phyloP scores from a whole-genome alignment of 768 basidiomycete species.

The Fomitopsis serialis region DNA sequence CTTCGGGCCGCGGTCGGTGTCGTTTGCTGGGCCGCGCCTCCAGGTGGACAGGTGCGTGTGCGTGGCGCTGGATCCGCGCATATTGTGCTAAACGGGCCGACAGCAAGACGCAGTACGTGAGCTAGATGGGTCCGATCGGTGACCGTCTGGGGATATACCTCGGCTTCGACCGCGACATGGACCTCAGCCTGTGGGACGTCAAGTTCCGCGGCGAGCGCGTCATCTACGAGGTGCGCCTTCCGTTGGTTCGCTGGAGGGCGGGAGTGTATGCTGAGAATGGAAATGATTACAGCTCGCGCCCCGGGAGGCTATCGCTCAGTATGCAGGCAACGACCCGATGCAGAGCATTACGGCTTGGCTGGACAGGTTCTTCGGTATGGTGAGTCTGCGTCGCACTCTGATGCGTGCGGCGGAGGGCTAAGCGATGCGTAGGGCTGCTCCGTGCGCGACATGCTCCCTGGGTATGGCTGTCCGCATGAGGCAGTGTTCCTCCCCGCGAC shows the following conservation, averaged over 20 bases:
- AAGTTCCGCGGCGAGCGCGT: conserved; percentile 53
- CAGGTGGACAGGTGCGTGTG: conserved; percentile 35
- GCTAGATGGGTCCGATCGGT: conserved; percentile 72
- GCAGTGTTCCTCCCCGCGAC: conserved; percentile 56
- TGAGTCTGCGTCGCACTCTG: background rate
- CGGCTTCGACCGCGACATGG: conserved; percentile 65
- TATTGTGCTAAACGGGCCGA: no score
- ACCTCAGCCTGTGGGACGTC: conserved; percentile 54
- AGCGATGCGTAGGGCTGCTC: conserved; percentile 29
- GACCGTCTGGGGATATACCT: conserved; percentile 56
- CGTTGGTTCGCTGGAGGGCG: no score
- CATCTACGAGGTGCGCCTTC: conserved; percentile 52
- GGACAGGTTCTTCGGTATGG: conserved; percentile 61
- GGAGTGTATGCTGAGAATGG: no score
- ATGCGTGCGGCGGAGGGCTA: background rate
- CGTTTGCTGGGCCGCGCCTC: conserved; percentile 55
- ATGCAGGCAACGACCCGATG: conserved; percentile 57
- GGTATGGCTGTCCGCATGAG: conserved; percentile 64
- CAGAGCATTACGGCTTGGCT: conserved; percentile 59
- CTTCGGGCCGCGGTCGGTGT: conserved; percentile 58
- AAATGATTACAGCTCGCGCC: conserved; percentile 40
- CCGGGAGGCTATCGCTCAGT: conserved; percentile 60
- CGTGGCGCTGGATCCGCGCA: no score
- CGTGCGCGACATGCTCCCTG: conserved; percentile 57
- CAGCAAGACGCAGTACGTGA: conserved; percentile 44